Base-by-base conservation (phyloP, 768 basidiomycete species). In the Calocybe gangraenosa region DNA sequence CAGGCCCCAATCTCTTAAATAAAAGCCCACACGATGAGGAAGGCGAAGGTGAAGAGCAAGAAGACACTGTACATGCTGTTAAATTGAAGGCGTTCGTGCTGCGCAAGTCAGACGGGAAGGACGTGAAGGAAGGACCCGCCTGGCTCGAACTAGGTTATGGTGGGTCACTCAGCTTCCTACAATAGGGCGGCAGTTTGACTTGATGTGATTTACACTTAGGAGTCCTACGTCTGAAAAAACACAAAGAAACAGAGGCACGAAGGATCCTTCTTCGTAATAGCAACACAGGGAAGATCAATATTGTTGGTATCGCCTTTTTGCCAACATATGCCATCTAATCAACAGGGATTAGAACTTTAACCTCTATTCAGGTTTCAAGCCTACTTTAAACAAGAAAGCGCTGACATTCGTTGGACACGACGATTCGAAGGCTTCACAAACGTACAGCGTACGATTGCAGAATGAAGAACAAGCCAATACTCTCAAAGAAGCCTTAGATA, bases 21-120 rank as follows among this genome's bases (percentile, higher is more conserved):
- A 60, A 46, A n/a, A 62, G 65, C 44, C 65, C 65, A n/a, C 79
- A 84, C 50, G 86, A 87, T 51, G 69, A 69, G 42, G 86, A 87
- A 48, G 87, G 89, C 9, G 82, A 82, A 55, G 89, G 89, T 21
- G 89, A 92, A 64, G 85, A 92, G 58, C 74, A 83, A 32, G 89
- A 92, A 57, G 80, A 80, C 48, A 89, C 85, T 3, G 64, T 65
- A 21, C 72, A 85, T 59, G 63, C 68, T 36, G 68, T 78, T 38
- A 78, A 71, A 59, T 64, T 77, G 38, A 89, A 85, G 60, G 79
- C 81, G 19, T 87, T 69, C 58, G 76, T 74, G 57, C 55, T 89
- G 58, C 65, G 65, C 48, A 81, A 77, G 62, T 62, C 66, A 13
- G 66, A 70, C 10, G 74, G 75, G 33, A 58, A 56, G 19, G n/a